phyloP scores from a whole-genome alignment of 1,139 yeast genomes.

The Diutina rugosa region DNA sequence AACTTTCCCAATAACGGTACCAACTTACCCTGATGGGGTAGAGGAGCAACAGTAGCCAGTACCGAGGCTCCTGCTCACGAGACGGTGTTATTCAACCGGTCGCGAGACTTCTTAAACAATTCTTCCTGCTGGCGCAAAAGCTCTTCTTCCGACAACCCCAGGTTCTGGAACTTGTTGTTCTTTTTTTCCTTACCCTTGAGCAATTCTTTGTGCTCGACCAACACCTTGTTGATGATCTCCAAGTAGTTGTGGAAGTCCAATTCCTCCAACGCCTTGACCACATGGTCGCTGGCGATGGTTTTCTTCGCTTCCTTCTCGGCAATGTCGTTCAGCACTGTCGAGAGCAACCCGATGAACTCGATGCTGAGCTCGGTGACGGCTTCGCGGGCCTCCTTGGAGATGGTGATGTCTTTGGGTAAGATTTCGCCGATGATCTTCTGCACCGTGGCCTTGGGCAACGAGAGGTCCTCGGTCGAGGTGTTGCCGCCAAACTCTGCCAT shows the following conservation, averaged over 20 bases:
- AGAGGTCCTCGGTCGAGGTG: conserved; percentile 21
- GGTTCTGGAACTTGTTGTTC: conserved; percentile 84
- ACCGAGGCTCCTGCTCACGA: background rate
- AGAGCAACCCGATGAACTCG: conserved; percentile 87
- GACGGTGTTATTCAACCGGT: conserved; percentile 38
- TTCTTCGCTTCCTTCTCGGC: conserved; percentile 95
- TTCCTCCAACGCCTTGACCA: conserved; percentile 77
- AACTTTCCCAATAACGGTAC: too few species aligned
- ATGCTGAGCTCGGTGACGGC: conserved; percentile 93
- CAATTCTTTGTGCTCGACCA: conserved; percentile 78
- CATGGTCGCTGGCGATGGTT: conserved; percentile 95
- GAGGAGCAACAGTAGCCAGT: background rate
- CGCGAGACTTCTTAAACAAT: conserved; percentile 78
- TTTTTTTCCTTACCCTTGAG: conserved; percentile 84
- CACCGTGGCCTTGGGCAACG: conserved; percentile 68
- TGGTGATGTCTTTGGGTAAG: conserved; percentile 72
- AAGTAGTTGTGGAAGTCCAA: conserved; percentile 80
- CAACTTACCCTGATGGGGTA: too few species aligned
- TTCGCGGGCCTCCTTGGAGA: conserved; percentile 89
- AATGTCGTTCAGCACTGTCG: conserved; percentile 89
- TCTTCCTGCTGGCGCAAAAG: conserved; percentile 86
- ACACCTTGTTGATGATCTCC: conserved; percentile 68
- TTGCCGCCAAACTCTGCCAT: conserved; percentile 2
- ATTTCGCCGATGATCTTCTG: conserved; percentile 89
- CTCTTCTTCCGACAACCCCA: conserved; percentile 89